Base-by-base conservation (phyloP, 495 filamentous ascomycete species). In the Talaromyces trachyspermus region DNA sequence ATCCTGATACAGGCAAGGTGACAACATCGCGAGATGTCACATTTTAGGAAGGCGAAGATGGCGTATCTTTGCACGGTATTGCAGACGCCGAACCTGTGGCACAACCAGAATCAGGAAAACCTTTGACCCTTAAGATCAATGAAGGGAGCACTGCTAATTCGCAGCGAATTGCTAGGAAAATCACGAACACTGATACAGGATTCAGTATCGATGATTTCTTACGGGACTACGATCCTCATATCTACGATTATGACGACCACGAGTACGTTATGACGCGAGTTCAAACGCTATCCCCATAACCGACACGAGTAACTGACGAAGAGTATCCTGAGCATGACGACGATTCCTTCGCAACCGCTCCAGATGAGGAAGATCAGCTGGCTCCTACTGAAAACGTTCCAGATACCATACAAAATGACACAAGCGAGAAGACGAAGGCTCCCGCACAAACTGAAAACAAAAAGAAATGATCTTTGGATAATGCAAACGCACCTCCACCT, bases 21-120 rank as follows among this genome's bases (percentile, higher is more conserved):
- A 20, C n/a, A 19, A 2, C 15, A 29, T 33, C 43, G 14, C 43
- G 43, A 2, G 43, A 46, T 29, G 43, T 46, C 17, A 46, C 43
- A n/a, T 46, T 46, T 19, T 33, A 26, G 43, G 43, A 46, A 19
- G 43, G 36, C 24, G 17, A 46, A 3, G 25, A 33, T 5, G 43
- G 26, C 4, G 22, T 17, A 10, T 18, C 36, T 18, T 17, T 39
- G 19, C 6, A 9, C 14, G 2, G 2, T 11, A 8, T 39, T 6
- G 14, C 5, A 4, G 36, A 22, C 14, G 7, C 10, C 3, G 3
- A 32, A 4, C 10, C 29, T 32, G 14, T 32, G 4, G 10, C 29
- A 3, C 8, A 19, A 4, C 4, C 14, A 19, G 36, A 18, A 17
- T 19, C 3, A 4, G 36, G 36, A 12, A 19, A 39, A 19, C 14